phyloP scores from a whole-genome alignment of 129 eudicot genomes.

The Flaveria brownii region DNA sequence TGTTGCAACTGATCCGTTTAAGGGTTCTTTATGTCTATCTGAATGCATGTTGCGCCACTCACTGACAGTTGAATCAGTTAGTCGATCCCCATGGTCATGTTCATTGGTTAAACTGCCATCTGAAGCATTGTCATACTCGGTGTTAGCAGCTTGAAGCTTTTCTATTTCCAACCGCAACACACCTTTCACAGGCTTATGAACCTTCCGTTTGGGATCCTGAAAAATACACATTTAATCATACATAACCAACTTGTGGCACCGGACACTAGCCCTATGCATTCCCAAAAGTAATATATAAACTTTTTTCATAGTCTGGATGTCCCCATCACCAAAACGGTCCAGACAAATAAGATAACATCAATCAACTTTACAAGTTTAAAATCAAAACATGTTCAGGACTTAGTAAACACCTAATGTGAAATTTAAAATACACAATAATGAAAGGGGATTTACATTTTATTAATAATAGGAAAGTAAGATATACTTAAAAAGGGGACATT shows the following conservation, averaged over 20 bases:
- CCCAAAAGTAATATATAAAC: neutral
- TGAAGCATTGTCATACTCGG: slow-evolving; percentile 68
- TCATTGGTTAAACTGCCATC: slow-evolving; percentile 65
- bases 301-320: neutral
- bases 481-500: too few species aligned
- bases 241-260: neutral
- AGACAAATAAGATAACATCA: neutral
- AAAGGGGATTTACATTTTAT: too few species aligned
- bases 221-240: neutral
- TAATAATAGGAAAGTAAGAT: too few species aligned
- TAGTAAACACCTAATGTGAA: neutral
- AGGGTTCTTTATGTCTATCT: slow-evolving; percentile 59
- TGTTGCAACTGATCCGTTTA: slow-evolving; percentile 55
- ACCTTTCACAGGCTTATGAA: slow-evolving; percentile 98
- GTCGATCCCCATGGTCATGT: slow-evolving; percentile 57
- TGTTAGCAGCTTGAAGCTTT: slow-evolving; percentile 70
- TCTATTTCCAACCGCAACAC: slow-evolving; percentile 87
- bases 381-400: neutral
- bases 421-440: too few species aligned
- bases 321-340: neutral
- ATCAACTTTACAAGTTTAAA: neutral
- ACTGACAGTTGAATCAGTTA: slow-evolving; percentile 48
- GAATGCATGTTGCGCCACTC: slow-evolving; percentile 54
- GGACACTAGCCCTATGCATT: neutral
- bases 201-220: slow-evolving; percentile 96